Evolutionary conservation across 306 rosid genomes (phyloP).

Genomic region (Amphicarpaea edgeworthii): DNA sequence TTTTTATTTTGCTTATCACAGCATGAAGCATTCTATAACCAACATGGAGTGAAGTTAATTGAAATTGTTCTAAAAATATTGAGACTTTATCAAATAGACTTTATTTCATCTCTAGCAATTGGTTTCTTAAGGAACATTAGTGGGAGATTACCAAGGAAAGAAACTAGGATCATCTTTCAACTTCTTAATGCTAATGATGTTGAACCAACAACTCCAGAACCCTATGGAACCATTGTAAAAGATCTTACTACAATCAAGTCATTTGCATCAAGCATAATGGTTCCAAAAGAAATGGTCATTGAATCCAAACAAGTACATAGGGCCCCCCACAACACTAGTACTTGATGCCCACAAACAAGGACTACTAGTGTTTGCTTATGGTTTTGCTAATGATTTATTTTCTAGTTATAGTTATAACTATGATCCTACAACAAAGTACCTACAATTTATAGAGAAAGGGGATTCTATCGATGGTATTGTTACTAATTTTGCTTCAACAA

Average conservation of each 20-base stretch:
- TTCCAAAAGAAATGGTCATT: conserved; percentile 75
- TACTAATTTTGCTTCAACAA: conserved; percentile 71
- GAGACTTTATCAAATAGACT: conserved; percentile 36
- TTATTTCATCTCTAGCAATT: conserved; percentile 73
- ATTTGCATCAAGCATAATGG: conserved; percentile 73
- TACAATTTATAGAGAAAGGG: conserved; percentile 65
- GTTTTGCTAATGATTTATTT: conserved; percentile 69
- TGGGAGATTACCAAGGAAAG: conserved; percentile 49
- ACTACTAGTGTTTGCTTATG: conserved; percentile 74
- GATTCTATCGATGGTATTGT: conserved; percentile 72
- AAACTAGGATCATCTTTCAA: conserved; percentile 62
- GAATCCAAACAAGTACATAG: conserved; percentile 51
- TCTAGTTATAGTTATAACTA: conserved; percentile 67
- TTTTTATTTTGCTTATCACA: conserved; percentile 47
- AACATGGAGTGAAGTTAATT: conserved; percentile 49
- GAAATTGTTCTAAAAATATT: conserved; percentile 44
- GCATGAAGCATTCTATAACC: conserved; percentile 64
- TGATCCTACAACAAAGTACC: conserved; percentile 67
- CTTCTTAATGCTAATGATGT: conserved; percentile 50
- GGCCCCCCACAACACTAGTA: conserved; percentile 62
- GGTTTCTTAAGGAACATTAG: conserved; percentile 63
- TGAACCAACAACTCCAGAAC: conserved; percentile 66
- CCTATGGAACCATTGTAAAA: conserved; percentile 55
- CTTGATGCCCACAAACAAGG: conserved; percentile 75
- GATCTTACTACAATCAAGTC: conserved; percentile 61